These are phyloP conservation scores for Pisolithus marmoratus DNA, from an alignment of 768 basidiomycete genomes.

Conservation along the genomic window DNA sequence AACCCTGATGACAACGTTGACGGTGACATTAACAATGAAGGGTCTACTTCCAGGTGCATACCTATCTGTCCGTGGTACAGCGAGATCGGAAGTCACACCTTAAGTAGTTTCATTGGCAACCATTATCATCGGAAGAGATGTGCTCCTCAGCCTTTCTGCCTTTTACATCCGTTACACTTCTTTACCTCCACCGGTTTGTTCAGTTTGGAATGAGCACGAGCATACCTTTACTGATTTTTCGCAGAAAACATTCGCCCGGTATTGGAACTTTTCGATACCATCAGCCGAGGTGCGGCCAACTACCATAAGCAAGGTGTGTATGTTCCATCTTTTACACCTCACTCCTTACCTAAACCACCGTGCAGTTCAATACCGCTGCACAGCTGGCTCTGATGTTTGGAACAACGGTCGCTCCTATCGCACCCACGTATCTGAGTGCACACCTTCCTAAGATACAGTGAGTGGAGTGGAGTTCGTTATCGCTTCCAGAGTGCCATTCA, in stretches of 20 bases:
- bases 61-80: not conserved
- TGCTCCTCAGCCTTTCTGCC: slow-evolving; percentile 78
- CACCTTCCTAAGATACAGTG: slow-evolving; percentile 72
- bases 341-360: not conserved
- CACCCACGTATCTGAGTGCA: slow-evolving; percentile 50
- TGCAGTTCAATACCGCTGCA: slow-evolving; percentile 84
- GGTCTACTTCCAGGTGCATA: slow-evolving; percentile 75
- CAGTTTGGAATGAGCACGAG: not conserved
- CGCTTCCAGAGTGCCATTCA: not conserved
- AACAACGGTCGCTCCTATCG: slow-evolving; percentile 79
- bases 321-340: not conserved
- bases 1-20: slow-evolving; percentile 88
- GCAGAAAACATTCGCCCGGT: slow-evolving; percentile 86
- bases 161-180: slow-evolving; percentile 93
- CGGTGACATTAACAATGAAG: slow-evolving; percentile 77
- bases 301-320: slow-evolving; percentile 77
- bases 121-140: slow-evolving; percentile 86
- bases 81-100: not conserved
- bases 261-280: slow-evolving; percentile 95
- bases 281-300: slow-evolving; percentile 95
- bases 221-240: slow-evolving; percentile 2
- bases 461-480: slow-evolving; percentile 29
- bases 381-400: slow-evolving; percentile 89
- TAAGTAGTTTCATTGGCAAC: slow-evolving; percentile 75
- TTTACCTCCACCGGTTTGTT: slow-evolving; percentile 70